Evolutionary conservation across 176 grass and related monocot genomes (phyloP).

Genomic region (Oryza rufipogon): DNA sequence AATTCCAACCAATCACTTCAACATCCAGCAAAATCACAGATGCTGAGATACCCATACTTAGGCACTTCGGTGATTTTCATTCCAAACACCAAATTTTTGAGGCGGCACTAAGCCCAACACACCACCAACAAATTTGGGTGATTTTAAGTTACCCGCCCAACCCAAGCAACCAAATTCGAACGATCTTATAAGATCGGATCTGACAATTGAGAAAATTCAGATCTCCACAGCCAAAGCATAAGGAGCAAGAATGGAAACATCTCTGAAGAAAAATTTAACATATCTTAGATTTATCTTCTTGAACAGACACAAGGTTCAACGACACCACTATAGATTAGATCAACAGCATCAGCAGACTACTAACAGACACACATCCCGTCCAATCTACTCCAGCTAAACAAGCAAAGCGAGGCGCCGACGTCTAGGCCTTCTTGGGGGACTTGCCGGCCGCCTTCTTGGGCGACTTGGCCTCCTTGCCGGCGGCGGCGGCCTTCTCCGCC

Average conservation of each 20-base stretch:
- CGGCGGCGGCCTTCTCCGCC: conserved; percentile 38
- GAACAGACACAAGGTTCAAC: background rate
- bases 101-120: too few species aligned
- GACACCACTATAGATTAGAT: background rate
- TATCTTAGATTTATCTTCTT: background rate
- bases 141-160: too few species aligned
- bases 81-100: background rate
- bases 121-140: too few species aligned
- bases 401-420: background rate
- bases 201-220: too few species aligned
- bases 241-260: background rate
- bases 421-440: conserved; percentile 61
- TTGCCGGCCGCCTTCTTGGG: conserved; percentile 45
- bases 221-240: too few species aligned
- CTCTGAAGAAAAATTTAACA: background rate
- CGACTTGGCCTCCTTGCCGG: conserved; percentile 46
- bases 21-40: background rate
- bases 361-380: background rate
- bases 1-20: background rate
- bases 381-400: conserved; percentile 10
- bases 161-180: too few species aligned
- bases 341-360: background rate
- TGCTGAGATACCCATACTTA: background rate
- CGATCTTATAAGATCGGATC: too few species aligned
- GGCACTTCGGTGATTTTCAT: background rate